Conservation (phyloP, 2,329 filamentous ascomycete species). For the Aspergillus eucalypticola region DNA sequence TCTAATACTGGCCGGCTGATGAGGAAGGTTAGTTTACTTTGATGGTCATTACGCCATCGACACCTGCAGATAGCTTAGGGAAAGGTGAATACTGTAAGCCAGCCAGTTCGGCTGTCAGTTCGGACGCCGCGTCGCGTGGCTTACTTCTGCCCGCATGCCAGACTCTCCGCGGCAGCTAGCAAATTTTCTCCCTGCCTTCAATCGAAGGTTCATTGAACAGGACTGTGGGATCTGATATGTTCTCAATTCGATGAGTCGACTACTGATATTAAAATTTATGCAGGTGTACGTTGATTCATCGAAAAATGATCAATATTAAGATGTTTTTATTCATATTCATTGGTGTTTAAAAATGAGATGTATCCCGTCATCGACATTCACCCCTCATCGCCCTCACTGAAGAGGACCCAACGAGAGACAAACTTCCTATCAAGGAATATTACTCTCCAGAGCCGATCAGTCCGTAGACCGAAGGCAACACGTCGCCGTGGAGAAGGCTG, state of each 20-base stretch:
- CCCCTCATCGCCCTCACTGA: slow-evolving; percentile 68
- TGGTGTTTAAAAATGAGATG: slow-evolving; percentile 26
- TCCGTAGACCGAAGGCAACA: slow-evolving; percentile 65
- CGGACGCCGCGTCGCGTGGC: too few relatives aligned
- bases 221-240: too few relatives aligned
- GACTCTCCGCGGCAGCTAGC: too few relatives aligned
- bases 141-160: too few relatives aligned
- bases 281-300: not conserved
- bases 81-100: too few relatives aligned
- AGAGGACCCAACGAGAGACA: slow-evolving; percentile 68
- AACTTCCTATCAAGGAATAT: slow-evolving; percentile 69
- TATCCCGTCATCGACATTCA: slow-evolving; percentile 72
- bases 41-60: too few relatives aligned
- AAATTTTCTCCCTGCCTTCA: too few relatives aligned
- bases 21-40: not conserved
- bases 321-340: not conserved
- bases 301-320: not conserved
- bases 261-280: not conserved
- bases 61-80: too few relatives aligned
- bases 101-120: too few relatives aligned
- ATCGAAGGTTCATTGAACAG: too few relatives aligned
- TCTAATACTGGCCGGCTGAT: not conserved
- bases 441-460: slow-evolving; percentile 66
- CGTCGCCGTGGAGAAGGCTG: slow-evolving; percentile 59
- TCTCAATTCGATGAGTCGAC: not conserved